Evolutionary conservation across 192 early-diverging fungal genomes (phyloP).

Genomic region (Powellomyces hirtus): DNA sequence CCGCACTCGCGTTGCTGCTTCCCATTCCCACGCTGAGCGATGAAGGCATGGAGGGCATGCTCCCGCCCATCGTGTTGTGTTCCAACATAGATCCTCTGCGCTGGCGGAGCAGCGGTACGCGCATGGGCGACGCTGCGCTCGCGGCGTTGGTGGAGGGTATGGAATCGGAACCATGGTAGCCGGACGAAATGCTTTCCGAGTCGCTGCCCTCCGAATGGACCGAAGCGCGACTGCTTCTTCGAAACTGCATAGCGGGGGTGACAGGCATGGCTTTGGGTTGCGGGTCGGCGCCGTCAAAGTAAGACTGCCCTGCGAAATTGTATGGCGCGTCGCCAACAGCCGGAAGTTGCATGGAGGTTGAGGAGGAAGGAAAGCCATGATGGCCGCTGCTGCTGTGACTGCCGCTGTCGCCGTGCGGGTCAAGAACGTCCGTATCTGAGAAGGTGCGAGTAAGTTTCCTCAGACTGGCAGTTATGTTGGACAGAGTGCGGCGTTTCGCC

Average conservation of each 20-base stretch:
- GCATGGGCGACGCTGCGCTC: conserved; percentile 5
- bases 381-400: too few relatives aligned
- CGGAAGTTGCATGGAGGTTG: too few relatives aligned
- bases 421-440: conserved; percentile 16
- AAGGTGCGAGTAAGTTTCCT: conserved; percentile 26
- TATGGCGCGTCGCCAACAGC: neutral
- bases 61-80: conserved; percentile 10
- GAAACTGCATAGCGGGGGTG: neutral
- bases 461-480: conserved; percentile 31
- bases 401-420: neutral
- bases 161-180: neutral
- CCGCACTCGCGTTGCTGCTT: too few relatives aligned
- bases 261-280: conserved; percentile 14
- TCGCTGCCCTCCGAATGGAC: conserved; percentile 5
- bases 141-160: conserved; percentile 1
- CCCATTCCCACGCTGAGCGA: too few relatives aligned
- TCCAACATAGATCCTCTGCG: conserved; percentile 2
- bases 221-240: conserved; percentile 15
- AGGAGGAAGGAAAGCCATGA: too few relatives aligned
- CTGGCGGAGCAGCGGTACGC: neutral
- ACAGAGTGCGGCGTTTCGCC: conserved; percentile 24
- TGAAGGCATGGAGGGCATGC: conserved; percentile 11
- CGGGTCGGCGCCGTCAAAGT: neutral
- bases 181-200: neutral
- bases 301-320: neutral